A percentile compares a stretch with the other conserved stretches of the same genome.
These are phyloP conservation scores for Trichoderma brevicompactum DNA, from an alignment of 2,329 filamentous ascomycete genomes.

Conservation along the genomic window DNA sequence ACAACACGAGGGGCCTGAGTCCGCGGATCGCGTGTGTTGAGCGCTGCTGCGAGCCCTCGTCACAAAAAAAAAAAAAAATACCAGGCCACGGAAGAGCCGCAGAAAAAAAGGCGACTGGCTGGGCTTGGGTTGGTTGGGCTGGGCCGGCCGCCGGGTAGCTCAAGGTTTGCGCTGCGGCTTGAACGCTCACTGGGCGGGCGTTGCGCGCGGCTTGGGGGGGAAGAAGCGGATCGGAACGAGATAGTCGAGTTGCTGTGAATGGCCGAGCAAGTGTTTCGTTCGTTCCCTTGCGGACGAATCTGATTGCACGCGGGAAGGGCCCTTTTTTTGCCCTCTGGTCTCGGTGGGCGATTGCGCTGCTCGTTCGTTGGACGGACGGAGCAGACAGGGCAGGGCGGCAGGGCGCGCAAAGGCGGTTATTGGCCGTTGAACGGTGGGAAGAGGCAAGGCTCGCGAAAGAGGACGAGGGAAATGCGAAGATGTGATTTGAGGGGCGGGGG, in stretches of 20 bases:
- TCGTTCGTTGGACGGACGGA: constrained; percentile 1
- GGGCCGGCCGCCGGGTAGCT: constrained; percentile 16
- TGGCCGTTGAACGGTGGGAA: constrained; percentile 47
- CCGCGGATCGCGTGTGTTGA: not conserved
- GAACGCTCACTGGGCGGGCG: constrained; percentile 22
- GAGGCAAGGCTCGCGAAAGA: constrained; percentile 41
- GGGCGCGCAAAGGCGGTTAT: constrained; percentile 47
- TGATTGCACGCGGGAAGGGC: constrained; percentile 34
- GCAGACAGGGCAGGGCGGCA: constrained; percentile 43
- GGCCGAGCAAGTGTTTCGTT: constrained; percentile 31
- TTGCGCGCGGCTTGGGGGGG: constrained; percentile 25
- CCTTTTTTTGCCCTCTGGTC: constrained; percentile 29
- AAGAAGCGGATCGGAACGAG: constrained; percentile 32
- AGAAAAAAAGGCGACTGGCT: not conserved
- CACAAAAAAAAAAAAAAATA: no score
- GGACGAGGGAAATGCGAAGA: constrained; percentile 50
- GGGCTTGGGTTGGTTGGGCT: not conserved
- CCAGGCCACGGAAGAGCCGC: constrained; percentile 6
- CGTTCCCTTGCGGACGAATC: constrained; percentile 31
- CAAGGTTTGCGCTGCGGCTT: constrained; percentile 22
- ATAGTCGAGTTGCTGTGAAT: constrained; percentile 34
- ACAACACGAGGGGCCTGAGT: constrained; percentile 5
- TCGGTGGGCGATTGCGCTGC: constrained; percentile 16
- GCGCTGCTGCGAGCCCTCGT: no score
- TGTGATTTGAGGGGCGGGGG: constrained; percentile 57